Evolutionary conservation across 306 rosid genomes (phyloP).

Genomic region (Trichosanthes cucumerina): DNA sequence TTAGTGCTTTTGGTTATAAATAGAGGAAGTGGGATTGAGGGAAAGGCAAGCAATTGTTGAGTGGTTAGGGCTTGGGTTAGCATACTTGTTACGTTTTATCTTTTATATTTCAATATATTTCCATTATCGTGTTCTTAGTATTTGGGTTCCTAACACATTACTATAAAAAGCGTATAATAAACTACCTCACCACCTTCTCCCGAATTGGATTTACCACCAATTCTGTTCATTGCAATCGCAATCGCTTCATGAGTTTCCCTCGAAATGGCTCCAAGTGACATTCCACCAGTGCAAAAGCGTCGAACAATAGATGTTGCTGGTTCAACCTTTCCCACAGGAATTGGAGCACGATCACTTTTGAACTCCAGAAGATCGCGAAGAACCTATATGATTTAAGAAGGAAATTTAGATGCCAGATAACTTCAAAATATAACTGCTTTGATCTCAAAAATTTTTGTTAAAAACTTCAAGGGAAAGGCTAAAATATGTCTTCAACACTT

Average conservation of each 20-base stretch:
- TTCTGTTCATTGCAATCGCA: slow-evolving; percentile 94
- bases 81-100: too few relatives aligned
- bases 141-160: too few relatives aligned
- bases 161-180: not conserved
- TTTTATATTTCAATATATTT: too few relatives aligned
- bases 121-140: too few relatives aligned
- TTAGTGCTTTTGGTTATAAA: too few relatives aligned
- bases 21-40: too few relatives aligned
- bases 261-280: slow-evolving; percentile 99
- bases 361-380: slow-evolving; percentile 97
- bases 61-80: too few relatives aligned
- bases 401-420: not conserved
- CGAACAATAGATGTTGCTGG: slow-evolving; percentile 84
- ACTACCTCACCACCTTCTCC: slow-evolving; percentile 99
- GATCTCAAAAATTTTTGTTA: not conserved
- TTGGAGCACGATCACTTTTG: slow-evolving; percentile 76
- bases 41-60: too few relatives aligned
- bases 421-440: not conserved
- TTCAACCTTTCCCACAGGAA: slow-evolving; percentile 93
- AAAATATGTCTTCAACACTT: slow-evolving; percentile 22
- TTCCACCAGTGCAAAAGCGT: slow-evolving; percentile 98
- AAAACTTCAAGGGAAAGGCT: not conserved
- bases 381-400: slow-evolving; percentile 40
- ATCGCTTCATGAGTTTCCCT: slow-evolving; percentile 99
- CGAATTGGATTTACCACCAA: slow-evolving; percentile 96